phyloP scores from a whole-genome alignment of 352 stramenopile genomes.

The Phytophthora tentaculata region DNA sequence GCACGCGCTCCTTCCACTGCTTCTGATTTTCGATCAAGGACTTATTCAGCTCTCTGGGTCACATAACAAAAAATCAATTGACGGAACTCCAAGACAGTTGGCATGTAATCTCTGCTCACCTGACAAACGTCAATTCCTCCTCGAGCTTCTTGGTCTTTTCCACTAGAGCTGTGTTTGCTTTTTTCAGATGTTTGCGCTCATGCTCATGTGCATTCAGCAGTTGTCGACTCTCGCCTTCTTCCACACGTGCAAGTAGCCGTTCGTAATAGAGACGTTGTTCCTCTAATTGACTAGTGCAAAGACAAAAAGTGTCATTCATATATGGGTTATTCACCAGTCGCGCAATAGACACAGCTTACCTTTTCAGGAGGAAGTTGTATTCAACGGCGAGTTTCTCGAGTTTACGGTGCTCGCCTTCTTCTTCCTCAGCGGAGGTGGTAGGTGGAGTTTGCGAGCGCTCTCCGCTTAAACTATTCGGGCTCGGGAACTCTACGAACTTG shows the following conservation, averaged over 20 bases:
- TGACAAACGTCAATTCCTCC: slow-evolving; percentile 83
- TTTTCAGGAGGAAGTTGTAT: slow-evolving; percentile 97
- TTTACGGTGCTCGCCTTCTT: slow-evolving; percentile 94
- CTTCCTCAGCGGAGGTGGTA: slow-evolving; percentile 78
- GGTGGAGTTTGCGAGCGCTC: slow-evolving; percentile 76
- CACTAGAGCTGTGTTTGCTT: slow-evolving; percentile 64
- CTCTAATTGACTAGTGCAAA: slow-evolving; percentile 88
- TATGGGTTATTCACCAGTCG: background rate
- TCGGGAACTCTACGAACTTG: slow-evolving; percentile 96
- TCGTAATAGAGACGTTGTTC: slow-evolving; percentile 96
- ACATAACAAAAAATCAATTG: slow-evolving; percentile 6
- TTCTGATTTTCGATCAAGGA: slow-evolving; percentile 89
- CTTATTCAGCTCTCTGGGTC: slow-evolving; percentile 81
- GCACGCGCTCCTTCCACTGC: slow-evolving; percentile 87
- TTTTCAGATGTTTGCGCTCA: slow-evolving; percentile 86
- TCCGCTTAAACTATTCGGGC: slow-evolving; percentile 76
- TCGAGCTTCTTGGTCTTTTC: slow-evolving; percentile 82
- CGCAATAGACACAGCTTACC: slow-evolving; percentile 37
- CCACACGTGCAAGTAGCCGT: slow-evolving; percentile 61
- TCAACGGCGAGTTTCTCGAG: slow-evolving; percentile 95
- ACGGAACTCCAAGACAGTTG: background rate
- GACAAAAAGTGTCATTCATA: slow-evolving; percentile 1
- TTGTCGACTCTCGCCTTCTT: slow-evolving; percentile 65
- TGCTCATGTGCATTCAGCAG: slow-evolving; percentile 65
- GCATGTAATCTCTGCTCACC: slow-evolving; percentile 43